Evolutionary conservation across 1,284 basidiomycete genomes (phyloP), one percentile per base, ranked within the genome.

Genomic region (Ustilago loliicola): DNA sequence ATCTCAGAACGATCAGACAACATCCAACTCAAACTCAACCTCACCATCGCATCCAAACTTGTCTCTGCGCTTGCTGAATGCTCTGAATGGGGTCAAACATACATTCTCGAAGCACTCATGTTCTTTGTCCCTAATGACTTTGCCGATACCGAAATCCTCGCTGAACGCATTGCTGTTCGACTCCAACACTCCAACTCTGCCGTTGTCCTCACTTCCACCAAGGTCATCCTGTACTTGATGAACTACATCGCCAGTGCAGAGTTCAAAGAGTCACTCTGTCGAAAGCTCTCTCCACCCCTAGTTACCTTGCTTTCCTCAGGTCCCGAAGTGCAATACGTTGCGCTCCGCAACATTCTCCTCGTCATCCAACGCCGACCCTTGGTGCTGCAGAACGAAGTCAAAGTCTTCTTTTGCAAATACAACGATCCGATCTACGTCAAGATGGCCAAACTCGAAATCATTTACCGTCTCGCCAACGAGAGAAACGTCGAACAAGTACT

Each of bases 401-500:
- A 95, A 77, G 95, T 98, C 23, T 99, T 99, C 88, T 99, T 99
- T 88, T 98, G 96, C 92, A 99, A 98, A 87, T 99, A 99, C 88
- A 99, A 98, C 85, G 97, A 99, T 85, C 97, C 97, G 2, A 95
- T 97, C 75, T 99, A 99, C 87, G 95, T 99, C 87, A 99, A 99
- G 87, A 90, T 99, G 40, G 96, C 96, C 61, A 99, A 99, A 86
- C 89, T 99, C 66, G 97, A 99, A 87, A 98, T 99, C 83, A 98
- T 99, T 92, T 97, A 98, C 86, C 91, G 97, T 19, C 89, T 99
- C 27, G 94, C 95, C 15, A 91, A 92, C 54, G 92, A 95, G 77
- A 92, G 94, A 84, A 99, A 98, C 85, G 93, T 94, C 36, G 90
- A 90, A 79, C 94, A 97, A 79, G 93, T 99, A 5, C 88, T 99